Base-by-base conservation (phyloP, 2,329 filamentous ascomycete genomes). In the Botrytis paeoniae region DNA sequence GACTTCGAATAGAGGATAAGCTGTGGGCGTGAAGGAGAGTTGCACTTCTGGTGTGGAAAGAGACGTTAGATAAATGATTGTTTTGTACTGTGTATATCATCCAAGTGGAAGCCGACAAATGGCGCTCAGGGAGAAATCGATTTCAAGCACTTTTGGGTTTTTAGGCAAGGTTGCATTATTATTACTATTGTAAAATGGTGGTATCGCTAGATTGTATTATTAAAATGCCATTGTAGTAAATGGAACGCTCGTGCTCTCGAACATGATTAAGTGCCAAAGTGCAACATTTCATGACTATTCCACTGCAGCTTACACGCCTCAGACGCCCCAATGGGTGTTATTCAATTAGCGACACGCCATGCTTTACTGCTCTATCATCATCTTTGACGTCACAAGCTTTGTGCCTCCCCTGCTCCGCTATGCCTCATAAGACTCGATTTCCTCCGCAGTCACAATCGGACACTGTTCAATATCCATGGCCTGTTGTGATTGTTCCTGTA, bases 1-100 rank as follows among this genome's bases (percentile, higher is more conserved):
- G 93, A 94, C 76, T 97, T 98, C 75, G 73, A 75, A 32, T 74
- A 69, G 51, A 63, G 48, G 54, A 69, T 48, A 69, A 48, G 41
- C 37, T n/a, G 41, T 35, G 16, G 25, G 16, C 22, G 25, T 32
- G 63, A 25, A n/a, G 39, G 37, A 7, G 39, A n/a, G 12, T 20
- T 69, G 20, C n/a, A 43, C 25, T n/a, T 41, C 41, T 32, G 63
- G 45, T 29, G 39, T 48, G 57, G 37, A 61, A 59, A 63, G 69
- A 74, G 22, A 71, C 41, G 59, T 54, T 41, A 60, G 71, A 64
- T 54, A 73, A 65, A 64, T 63, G 61, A 57, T 51, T 69, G 73
- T 72, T 72, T 51, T 72, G 71, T 71, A 74, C 73, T 20, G 72
- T 78, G 75, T 77, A 78, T 77, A 76, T 73, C 74, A 75, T 51